phyloP scores from a whole-genome alignment of 1,284 basidiomycete species.

The Malassezia obtusa region DNA sequence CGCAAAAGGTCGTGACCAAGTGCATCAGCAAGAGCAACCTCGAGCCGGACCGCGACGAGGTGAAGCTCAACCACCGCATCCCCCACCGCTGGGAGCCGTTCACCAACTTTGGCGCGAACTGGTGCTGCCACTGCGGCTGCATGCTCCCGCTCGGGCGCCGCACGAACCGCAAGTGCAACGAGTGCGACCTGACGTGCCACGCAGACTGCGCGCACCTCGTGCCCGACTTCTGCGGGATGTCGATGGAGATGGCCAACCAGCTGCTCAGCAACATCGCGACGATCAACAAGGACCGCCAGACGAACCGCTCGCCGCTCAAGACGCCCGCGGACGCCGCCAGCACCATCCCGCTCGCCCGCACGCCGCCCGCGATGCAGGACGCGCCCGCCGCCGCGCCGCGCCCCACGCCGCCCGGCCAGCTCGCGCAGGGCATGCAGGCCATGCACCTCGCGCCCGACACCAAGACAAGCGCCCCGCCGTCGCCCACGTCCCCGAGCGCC shows the following conservation, averaged over 20 bases:
- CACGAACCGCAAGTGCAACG: slow-evolving; percentile 86
- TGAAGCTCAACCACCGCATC: slow-evolving; percentile 98
- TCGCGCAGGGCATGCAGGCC: slow-evolving; percentile 12
- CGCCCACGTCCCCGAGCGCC: background rate
- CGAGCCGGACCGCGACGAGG: slow-evolving; percentile 81
- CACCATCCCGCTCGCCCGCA: background rate
- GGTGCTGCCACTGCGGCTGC: slow-evolving; percentile 95
- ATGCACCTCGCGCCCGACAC: background rate
- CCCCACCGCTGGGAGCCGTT: slow-evolving; percentile 96
- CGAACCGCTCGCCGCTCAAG: slow-evolving; percentile 25
- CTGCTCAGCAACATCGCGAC: slow-evolving; percentile 75
- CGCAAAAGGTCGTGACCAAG: slow-evolving; percentile 97
- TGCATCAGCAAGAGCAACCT: slow-evolving; percentile 95
- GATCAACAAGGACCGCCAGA: slow-evolving; percentile 51
- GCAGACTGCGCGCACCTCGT: slow-evolving; percentile 96
- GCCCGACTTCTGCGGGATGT: slow-evolving; percentile 99
- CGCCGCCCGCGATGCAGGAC: background rate
- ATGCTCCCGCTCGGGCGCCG: slow-evolving; percentile 95
- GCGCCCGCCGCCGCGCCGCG: background rate
- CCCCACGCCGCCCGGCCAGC: background rate
- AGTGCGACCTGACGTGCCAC: slow-evolving; percentile 93
- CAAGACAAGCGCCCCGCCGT: background rate
- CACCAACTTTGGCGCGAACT: slow-evolving; percentile 94
- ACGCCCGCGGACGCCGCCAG: slow-evolving; percentile 21
- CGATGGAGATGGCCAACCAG: slow-evolving; percentile 96